Evolutionary conservation across 1,139 yeast genomes (phyloP).

Genomic region (Diutina siamensis): DNA sequence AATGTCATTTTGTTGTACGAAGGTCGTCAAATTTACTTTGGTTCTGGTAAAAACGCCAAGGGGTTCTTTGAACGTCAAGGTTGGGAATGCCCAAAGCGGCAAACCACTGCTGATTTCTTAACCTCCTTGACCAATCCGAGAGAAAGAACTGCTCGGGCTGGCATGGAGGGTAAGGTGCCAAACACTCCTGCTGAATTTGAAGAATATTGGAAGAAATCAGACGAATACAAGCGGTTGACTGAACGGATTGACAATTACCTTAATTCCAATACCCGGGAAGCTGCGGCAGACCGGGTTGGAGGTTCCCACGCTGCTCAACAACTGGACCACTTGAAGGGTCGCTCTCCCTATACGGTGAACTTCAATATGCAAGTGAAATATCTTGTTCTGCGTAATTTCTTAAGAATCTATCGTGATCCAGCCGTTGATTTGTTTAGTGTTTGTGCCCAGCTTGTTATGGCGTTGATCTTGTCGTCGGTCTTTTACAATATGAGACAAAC

Average conservation of each 20-base stretch:
- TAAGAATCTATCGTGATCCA: not conserved
- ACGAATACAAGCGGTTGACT: slow-evolving; percentile 30
- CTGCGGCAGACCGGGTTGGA: slow-evolving; percentile 7
- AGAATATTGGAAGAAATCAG: slow-evolving; percentile 50
- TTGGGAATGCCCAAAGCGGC: slow-evolving; percentile 36
- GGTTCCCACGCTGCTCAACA: slow-evolving; percentile 7
- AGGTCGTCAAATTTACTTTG: slow-evolving; percentile 18
- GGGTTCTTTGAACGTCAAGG: slow-evolving; percentile 16
- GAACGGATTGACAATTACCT: slow-evolving; percentile 21
- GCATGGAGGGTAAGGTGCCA: slow-evolving; percentile 56
- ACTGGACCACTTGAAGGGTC: not conserved
- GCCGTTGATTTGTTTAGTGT: not conserved
- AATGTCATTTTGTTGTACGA: slow-evolving; percentile 18
- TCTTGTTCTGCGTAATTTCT: not conserved
- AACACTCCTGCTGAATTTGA: slow-evolving; percentile 60
- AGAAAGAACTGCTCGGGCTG: slow-evolving; percentile 46
- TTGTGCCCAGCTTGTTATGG: not conserved
- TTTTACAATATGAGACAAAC: slow-evolving; percentile 1
- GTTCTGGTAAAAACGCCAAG: slow-evolving; percentile 14
- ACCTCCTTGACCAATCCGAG: slow-evolving; percentile 69
- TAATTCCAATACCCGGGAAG: not conserved
- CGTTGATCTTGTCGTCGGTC: not conserved
- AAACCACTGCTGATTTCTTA: slow-evolving; percentile 60
- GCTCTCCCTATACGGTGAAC: not conserved
- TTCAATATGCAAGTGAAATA: not conserved